These are phyloP conservation scores for Micractinium sp. DNA, from an alignment of 139 green algal species.

Conservation along the genomic window DNA sequence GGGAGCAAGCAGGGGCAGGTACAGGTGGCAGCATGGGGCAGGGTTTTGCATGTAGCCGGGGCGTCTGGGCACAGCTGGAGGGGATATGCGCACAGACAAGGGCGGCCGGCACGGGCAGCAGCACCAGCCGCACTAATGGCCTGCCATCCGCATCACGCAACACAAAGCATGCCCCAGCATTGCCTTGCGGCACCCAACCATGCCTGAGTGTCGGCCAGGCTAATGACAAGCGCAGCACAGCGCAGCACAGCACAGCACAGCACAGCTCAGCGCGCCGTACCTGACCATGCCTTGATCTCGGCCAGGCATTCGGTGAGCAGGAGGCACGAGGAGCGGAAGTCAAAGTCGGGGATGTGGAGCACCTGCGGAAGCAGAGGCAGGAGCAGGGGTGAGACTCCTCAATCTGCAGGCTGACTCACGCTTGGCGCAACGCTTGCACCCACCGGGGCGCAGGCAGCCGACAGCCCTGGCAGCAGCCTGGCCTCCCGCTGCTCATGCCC, in stretches of 20 bases:
- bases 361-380: conserved; percentile 6
- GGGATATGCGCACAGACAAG: too few species aligned
- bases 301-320: conserved; percentile 39
- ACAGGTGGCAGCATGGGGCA: not conserved
- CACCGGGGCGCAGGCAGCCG: not conserved
- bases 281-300: conserved; percentile 28
- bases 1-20: not conserved
- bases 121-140: too few species aligned
- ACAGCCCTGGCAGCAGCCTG: not conserved
- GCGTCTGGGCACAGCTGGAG: too few species aligned
- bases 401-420: not conserved
- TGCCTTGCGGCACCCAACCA: too few species aligned
- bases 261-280: not conserved
- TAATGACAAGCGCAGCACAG: too few species aligned
- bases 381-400: not conserved
- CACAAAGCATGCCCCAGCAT: too few species aligned
- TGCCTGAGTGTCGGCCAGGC: too few species aligned
- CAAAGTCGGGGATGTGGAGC: conserved; percentile 53
- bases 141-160: too few species aligned
- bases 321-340: conserved; percentile 42
- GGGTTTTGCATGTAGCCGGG: too few species aligned
- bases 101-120: too few species aligned
- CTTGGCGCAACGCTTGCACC: not conserved
- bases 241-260: not conserved
- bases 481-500: too few species aligned